A percentile compares a stretch with the other conserved stretches of the same genome.
phyloP scores from a whole-genome alignment of 164 flowering plant genomes.

The Magnolia kwangsiensis region DNA sequence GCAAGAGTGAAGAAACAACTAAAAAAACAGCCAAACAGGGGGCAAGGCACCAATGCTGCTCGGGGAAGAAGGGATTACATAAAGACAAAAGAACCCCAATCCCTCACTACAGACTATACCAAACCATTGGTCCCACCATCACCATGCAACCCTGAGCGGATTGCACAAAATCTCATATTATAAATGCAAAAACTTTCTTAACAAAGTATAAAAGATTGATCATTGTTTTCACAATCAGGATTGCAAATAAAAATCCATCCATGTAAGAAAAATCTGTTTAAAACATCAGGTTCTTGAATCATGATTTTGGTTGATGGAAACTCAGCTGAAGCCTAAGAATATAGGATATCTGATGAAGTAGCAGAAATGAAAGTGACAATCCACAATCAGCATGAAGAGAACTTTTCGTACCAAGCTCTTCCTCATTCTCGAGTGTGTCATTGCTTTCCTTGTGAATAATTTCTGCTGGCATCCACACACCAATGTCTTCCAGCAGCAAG shows the following conservation, averaged over 20 bases:
- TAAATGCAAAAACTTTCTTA: background rate
- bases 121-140: background rate
- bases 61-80: too few species aligned
- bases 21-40: too few species aligned
- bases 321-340: background rate
- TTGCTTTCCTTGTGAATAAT: slow-evolving; percentile 51
- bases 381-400: background rate
- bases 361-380: background rate
- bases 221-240: background rate
- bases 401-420: slow-evolving; percentile 53
- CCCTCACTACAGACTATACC: too few species aligned
- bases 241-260: background rate
- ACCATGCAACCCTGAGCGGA: background rate
- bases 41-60: too few species aligned
- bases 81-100: too few species aligned
- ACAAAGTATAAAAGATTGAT: background rate
- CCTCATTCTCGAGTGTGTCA: slow-evolving; percentile 68
- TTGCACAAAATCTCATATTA: background rate
- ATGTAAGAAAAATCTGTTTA: background rate
- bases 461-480: slow-evolving; percentile 81
- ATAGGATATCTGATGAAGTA: background rate
- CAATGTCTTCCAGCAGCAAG: slow-evolving; percentile 63
- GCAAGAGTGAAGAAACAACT: too few species aligned
- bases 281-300: background rate
- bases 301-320: background rate